Evolutionary conservation across 179 eudicot genomes (phyloP), one percentile per base, ranked within the genome.

Genomic region (Silene coronaria): DNA sequence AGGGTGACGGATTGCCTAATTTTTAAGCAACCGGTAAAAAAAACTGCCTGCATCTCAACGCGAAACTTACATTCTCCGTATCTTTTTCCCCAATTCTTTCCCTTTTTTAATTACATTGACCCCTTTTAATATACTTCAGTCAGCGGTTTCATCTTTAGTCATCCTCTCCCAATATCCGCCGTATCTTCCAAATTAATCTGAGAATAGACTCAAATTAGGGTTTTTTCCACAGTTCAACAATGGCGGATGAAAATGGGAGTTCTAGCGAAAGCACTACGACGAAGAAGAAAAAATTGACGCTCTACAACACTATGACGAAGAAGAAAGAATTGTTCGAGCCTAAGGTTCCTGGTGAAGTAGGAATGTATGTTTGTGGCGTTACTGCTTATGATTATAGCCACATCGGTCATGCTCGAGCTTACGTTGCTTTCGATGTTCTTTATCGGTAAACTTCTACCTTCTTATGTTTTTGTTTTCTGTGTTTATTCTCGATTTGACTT

Each of bases 321-420:
- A 82, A 87, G 46, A 92, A 84, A 77, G 94, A 92, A 60, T 12
- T 88, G 76, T 91, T 92, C 76, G 82, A 63, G 76, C 89, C 91
- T 0, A 91, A 85, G 69, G 80, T 84, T 63, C 63, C 80, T 11
- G 96, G 94, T 1, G 85, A 89, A 82, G 97, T 92, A 4, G 97
- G 97, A n/a, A 92, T 92, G 96, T 92, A 92, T 62, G 96, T 92
- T 10, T 92, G 97, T 77, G 97, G 97, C 17, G 90, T 92, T 59
- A 92, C 97, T 62, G 96, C 96, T 17, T 92, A 92, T 81, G 97
- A 92, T 89, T 86, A 89, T 74, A 92, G 97, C 74, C 97, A 92
- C 84, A 90, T 92, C 77, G 97, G 97, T 62, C 97, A 92, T 77
- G 97, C 97, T 63, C 86, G 97, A 32, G 97, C 87, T 75, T 92